Evolutionary conservation across 106 monocot species (phyloP), one percentile per base, ranked within the genome.

Genomic region (Phalaenopsis aphrodite): DNA sequence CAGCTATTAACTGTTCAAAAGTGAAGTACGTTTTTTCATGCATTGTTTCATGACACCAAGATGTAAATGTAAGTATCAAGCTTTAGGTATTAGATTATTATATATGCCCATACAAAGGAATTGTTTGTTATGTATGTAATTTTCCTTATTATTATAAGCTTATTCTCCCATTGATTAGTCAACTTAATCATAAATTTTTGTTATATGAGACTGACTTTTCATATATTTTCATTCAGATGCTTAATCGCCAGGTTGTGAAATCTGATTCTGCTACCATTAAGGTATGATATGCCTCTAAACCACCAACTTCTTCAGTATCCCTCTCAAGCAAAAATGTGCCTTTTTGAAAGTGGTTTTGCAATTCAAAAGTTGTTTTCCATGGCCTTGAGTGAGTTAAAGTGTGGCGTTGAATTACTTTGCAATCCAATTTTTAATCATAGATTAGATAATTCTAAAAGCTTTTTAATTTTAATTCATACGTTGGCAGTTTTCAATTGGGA

Each of bases 241-340:
- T 99, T 41, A 93, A 99, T 79, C 84, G 99, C 19, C 99, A 99
- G 80, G 99, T 99, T 55, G 89, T 99, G 36, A 99, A 99, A 82
- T 95, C 99, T 82, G 99, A 99, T 87, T 95, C 95, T 72, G 99
- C 99, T 55, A 86, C 99, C 58, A 95, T 99, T 55, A 94, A 92
- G 92, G 98, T 98, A 87, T 14, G 19, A 42, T 75, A 11, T 76
- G 19, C 4, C 42, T 74, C 43, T 74, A 38, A 69, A 39, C 3
- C 11, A 30, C 1, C 14, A 16, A 9, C 39, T 38, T 69, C 10
- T 74, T 74, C 17, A 74, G 12, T 69, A 69, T 38, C 14, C 37
- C 43, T 74, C 43, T 74, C 43, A 42, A 42, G 18, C 69, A 38
- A 69, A 23, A 69, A 14, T 4, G 3, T 69, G 69, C 36, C 38